A percentile compares a stretch with the other conserved stretches of the same genome.
These are phyloP conservation scores for Eurotiales sp. DNA, from an alignment of 2,329 filamentous ascomycete genomes.

Conservation along the genomic window DNA sequence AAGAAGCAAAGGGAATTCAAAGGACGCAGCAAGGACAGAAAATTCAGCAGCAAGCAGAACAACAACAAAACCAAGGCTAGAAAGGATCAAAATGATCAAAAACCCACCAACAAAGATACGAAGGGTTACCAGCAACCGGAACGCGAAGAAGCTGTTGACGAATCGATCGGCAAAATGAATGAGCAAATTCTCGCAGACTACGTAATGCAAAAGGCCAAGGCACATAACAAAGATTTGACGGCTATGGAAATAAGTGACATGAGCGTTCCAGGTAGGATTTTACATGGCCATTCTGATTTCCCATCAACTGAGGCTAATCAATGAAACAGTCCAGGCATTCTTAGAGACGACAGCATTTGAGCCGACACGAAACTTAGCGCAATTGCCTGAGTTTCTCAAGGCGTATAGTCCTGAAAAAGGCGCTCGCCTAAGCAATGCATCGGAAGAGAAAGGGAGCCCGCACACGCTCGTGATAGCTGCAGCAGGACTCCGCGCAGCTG, in stretches of 20 bases:
- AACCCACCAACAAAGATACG: neutral
- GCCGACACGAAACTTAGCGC: conserved; percentile 60
- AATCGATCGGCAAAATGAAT: conserved; percentile 77
- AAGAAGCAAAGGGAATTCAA: conserved; percentile 21
- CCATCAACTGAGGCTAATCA: neutral
- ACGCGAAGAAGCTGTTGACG: conserved; percentile 71
- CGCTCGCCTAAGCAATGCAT: conserved; percentile 59
- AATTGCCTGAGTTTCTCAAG: conserved; percentile 77
- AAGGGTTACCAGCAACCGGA: conserved; percentile 40
- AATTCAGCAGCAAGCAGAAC: conserved; percentile 25
- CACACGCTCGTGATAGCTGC: conserved; percentile 88
- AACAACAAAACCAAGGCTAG: conserved; percentile 21
- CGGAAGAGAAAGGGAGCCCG: conserved; percentile 66
- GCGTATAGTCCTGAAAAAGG: conserved; percentile 52
- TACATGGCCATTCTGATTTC: too few relatives aligned
- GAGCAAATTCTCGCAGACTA: conserved; percentile 79
- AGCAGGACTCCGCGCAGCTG: conserved; percentile 80
- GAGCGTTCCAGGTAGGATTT: conserved; percentile 65
- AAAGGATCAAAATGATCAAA: conserved; percentile 22
- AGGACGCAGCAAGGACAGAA: conserved; percentile 26
- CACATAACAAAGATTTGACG: conserved; percentile 77
- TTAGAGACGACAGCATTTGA: conserved; percentile 74
- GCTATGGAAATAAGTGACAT: conserved; percentile 79
- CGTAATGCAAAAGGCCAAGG: conserved; percentile 71
- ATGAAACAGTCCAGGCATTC: conserved; percentile 64